A percentile compares a stretch with the other conserved stretches of the same genome.
phyloP scores from a whole-genome alignment of 2,329 filamentous ascomycete genomes.

The Lachnum nothofagi region DNA sequence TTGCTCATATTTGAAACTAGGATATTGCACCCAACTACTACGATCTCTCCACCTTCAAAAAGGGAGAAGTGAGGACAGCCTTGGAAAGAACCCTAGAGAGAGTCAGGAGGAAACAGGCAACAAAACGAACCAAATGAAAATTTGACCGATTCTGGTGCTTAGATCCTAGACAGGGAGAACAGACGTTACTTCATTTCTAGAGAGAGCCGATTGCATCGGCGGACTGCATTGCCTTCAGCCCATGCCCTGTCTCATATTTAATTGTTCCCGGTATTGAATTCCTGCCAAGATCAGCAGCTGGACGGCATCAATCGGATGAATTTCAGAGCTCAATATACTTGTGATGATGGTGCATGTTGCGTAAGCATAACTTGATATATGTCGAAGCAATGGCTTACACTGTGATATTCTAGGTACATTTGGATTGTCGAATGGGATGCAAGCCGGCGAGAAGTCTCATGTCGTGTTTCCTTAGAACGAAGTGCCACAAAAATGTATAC shows the following conservation, averaged over 20 bases:
- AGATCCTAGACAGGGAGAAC: neutral
- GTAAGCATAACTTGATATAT: neutral
- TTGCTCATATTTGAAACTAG: slow-evolving; percentile 47
- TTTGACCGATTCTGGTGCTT: neutral
- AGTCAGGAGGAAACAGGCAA: slow-evolving; percentile 48
- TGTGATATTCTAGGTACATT: neutral
- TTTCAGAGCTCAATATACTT: neutral
- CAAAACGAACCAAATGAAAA: slow-evolving; percentile 25
- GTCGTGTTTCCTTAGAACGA: neutral
- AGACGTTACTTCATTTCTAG: neutral
- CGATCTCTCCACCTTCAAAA: slow-evolving; percentile 73
- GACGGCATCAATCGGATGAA: neutral
- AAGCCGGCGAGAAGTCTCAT: neutral
- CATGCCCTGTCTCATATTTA: neutral
- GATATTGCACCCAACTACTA: slow-evolving; percentile 95
- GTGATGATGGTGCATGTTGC: neutral
- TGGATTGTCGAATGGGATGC: neutral
- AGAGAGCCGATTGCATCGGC: neutral
- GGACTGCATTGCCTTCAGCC: neutral
- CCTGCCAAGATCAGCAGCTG: neutral
- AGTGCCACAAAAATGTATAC: no score
- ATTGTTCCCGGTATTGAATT: neutral
- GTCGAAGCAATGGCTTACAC: neutral
- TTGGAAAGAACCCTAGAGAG: slow-evolving; percentile 54
- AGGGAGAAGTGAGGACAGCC: slow-evolving; percentile 77